These are phyloP conservation scores for Lolium multiflorum DNA, from an alignment of 176 grass and related monocot genomes.

Conservation along the genomic window DNA sequence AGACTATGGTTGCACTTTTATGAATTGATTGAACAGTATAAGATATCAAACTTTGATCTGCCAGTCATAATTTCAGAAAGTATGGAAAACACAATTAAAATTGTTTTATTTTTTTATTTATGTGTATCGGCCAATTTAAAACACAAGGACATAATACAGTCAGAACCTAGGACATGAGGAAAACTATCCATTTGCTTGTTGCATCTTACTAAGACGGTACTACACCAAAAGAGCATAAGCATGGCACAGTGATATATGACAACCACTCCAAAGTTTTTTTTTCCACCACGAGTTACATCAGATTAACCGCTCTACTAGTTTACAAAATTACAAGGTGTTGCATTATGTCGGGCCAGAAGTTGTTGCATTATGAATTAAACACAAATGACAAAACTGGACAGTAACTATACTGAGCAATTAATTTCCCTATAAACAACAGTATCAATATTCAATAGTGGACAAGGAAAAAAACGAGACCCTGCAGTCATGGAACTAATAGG, in stretches of 20 bases:
- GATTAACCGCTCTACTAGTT: neutral
- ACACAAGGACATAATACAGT: too few relatives aligned
- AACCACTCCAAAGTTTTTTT: neutral
- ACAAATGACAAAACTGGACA: neutral
- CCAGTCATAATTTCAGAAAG: too few relatives aligned
- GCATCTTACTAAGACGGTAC: neutral
- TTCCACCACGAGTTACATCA: neutral
- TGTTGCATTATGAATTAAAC: neutral
- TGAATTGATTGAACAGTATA: too few relatives aligned
- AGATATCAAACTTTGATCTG: too few relatives aligned
- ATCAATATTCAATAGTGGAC: conserved; percentile 12
- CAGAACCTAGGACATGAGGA: too few relatives aligned
- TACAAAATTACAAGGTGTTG: neutral
- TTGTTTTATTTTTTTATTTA: too few relatives aligned
- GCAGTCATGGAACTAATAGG: neutral
- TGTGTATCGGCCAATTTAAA: too few relatives aligned
- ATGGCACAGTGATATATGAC: neutral
- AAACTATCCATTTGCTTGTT: neutral
- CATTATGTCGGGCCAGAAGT: neutral
- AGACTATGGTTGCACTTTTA: neutral
- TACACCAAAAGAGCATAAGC: neutral
- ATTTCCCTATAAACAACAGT: neutral
- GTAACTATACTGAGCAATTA: neutral
- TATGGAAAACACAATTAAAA: too few relatives aligned
- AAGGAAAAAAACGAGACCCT: neutral